Percentiles rank a stretch among this genome's conserved stretches.
These are phyloP conservation scores for Podospora australis DNA, from an alignment of 495 filamentous ascomycete species.

Conservation along the genomic window DNA sequence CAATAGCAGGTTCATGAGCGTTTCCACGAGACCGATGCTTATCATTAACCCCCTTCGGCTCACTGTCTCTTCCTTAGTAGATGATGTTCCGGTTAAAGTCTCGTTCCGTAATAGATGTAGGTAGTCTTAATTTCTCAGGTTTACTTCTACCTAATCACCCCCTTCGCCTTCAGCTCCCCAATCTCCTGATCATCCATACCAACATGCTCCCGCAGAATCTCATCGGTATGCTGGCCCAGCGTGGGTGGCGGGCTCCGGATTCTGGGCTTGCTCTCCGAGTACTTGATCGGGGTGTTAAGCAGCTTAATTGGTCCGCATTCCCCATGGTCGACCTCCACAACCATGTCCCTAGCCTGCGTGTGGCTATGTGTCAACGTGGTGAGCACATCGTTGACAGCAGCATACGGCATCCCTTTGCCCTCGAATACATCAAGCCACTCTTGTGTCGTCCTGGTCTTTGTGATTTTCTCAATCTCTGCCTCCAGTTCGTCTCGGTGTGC, in stretches of 20 bases:
- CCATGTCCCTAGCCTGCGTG: conserved; percentile 79
- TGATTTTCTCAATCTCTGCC: conserved; percentile 65
- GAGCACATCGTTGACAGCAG: conserved; percentile 89
- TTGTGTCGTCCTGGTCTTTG: conserved; percentile 68
- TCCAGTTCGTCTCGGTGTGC: conserved; percentile 72
- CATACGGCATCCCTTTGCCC: conserved; percentile 88
- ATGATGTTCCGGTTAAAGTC: no score
- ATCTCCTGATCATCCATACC: conserved; percentile 59
- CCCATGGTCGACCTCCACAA: conserved; percentile 76
- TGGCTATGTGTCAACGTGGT: conserved; percentile 78
- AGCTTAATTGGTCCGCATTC: conserved; percentile 79
- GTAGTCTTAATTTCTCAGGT: background rate
- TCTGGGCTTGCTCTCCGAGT: conserved; percentile 72
- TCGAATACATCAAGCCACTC: conserved; percentile 89
- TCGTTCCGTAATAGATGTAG: no score
- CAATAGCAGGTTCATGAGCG: no score
- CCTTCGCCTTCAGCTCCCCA: conserved; percentile 53
- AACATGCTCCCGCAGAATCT: conserved; percentile 64
- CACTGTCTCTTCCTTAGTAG: no score
- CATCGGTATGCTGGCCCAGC: conserved; percentile 87
- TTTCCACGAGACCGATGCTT: no score
- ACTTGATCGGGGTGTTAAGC: conserved; percentile 95
- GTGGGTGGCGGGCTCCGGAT: conserved; percentile 76
- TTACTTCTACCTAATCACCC: conserved; percentile 55
- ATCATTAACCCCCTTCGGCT: no score